Conservation (phyloP, 306 rosid species). For the Prunus persica region Prunus_persica_NCBIv2 NC_034013.1:12368001-12368500, state of each 20-base stretch:
- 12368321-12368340: too few species aligned
- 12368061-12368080: neutral
- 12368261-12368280: slow-evolving; percentile 67
- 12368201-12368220: slow-evolving; percentile 61
- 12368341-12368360: too few species aligned
- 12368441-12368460: slow-evolving; percentile 11
- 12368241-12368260: slow-evolving; percentile 82
- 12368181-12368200: slow-evolving; percentile 61
- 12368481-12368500: slow-evolving; percentile 93
- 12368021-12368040: neutral
- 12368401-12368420: too few species aligned
- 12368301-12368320: neutral
- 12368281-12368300: neutral
- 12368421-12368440: neutral
- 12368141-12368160: slow-evolving; percentile 66
- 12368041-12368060: neutral
- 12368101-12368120: neutral
- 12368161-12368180: slow-evolving; percentile 83
- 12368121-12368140: neutral
- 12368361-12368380: too few species aligned
- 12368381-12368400: too few species aligned
- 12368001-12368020: neutral
- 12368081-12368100: neutral
- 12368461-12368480: slow-evolving; percentile 49
- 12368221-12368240: slow-evolving; percentile 82